Conservation (phyloP, 352 stramenopile species). For the Globisporangium okanoganense region DNA sequence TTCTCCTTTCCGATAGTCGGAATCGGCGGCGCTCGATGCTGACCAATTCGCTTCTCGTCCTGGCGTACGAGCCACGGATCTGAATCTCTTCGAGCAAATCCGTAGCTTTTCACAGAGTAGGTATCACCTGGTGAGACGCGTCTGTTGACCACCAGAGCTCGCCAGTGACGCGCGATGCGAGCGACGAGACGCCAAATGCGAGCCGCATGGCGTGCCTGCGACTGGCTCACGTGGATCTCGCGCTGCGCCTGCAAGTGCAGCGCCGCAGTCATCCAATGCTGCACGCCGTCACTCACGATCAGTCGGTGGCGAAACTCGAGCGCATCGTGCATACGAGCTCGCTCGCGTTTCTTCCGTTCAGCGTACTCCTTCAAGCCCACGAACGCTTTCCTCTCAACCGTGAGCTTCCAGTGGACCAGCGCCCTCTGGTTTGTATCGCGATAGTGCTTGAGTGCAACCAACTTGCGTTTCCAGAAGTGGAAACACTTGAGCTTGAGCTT, state of each 20-base stretch:
- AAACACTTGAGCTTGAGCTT: conserved; percentile 11
- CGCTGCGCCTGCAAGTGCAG: conserved; percentile 15
- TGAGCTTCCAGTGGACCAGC: conserved; percentile 21
- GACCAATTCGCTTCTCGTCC: not conserved
- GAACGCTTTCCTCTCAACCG: conserved; percentile 16
- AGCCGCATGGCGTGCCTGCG: conserved; percentile 9
- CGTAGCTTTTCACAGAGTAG: not conserved
- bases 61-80: not conserved
- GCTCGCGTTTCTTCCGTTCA: conserved; percentile 7
- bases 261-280: conserved; percentile 17
- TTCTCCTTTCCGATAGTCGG: conserved; percentile 1
- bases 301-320: conserved; percentile 18
- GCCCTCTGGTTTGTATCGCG: conserved; percentile 11
- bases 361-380: not conserved
- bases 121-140: not conserved
- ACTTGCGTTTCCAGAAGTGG: conserved; percentile 10
- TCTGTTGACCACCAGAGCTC: conserved; percentile 5
- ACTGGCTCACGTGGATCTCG: conserved; percentile 6
- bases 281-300: conserved; percentile 16
- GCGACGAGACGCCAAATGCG: conserved; percentile 18
- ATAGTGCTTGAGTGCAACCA: not conserved
- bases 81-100: not conserved
- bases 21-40: not conserved
- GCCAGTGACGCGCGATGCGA: conserved; percentile 18
- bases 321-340: conserved; percentile 13